phyloP scores from a whole-genome alignment of 2,329 filamentous ascomycete genomes.

The Microsporum ferrugineum region DNA sequence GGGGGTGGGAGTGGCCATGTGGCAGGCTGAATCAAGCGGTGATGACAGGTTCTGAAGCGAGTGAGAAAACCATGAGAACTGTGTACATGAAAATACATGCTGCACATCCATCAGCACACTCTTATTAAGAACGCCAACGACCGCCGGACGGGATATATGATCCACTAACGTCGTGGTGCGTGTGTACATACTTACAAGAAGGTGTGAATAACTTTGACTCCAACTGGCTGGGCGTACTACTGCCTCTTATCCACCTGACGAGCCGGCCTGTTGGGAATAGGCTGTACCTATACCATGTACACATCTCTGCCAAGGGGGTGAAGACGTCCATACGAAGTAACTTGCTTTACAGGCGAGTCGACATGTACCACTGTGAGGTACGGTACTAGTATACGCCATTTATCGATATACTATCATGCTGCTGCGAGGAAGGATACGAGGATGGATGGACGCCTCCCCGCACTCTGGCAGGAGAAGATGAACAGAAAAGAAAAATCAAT shows the following conservation, averaged over 20 bases:
- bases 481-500: neutral
- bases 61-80: neutral
- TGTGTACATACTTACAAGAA: neutral
- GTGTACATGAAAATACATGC: neutral
- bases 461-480: neutral
- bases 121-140: neutral
- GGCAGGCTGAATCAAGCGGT: neutral
- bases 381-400: neutral
- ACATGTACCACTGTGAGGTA: neutral
- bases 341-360: neutral
- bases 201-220: neutral
- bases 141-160: neutral
- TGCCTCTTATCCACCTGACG: neutral
- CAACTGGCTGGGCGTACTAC: neutral
- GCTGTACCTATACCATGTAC: neutral
- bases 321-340: neutral
- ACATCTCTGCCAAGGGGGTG: neutral
- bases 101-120: neutral
- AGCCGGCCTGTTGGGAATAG: constrained; percentile 3
- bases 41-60: constrained; percentile 1
- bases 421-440: neutral
- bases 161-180: neutral
- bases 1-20: neutral
- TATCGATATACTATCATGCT: neutral
- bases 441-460: constrained; percentile 3